A percentile compares a stretch with the other conserved stretches of the same genome.
These are phyloP conservation scores for Nicotiana undulata DNA, from an alignment of 257 asterid genomes.

Conservation along the genomic window DNA sequence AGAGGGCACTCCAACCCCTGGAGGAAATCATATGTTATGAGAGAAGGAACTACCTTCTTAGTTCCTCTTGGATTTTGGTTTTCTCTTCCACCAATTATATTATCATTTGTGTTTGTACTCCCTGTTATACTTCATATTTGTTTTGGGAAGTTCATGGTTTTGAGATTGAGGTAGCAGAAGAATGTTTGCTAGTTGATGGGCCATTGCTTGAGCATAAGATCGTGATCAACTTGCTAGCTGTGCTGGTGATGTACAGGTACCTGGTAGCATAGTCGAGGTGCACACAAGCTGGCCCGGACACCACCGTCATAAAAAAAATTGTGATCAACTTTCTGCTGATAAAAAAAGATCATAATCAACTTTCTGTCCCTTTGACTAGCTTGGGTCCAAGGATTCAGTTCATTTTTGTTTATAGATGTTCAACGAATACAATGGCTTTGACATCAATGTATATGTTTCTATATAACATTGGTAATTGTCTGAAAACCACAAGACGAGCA, in stretches of 20 bases:
- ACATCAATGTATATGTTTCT: background rate
- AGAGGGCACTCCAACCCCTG: background rate
- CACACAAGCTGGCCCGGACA: too few species aligned
- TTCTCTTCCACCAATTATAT: background rate
- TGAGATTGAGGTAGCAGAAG: background rate
- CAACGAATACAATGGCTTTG: background rate
- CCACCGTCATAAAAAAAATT: too few species aligned
- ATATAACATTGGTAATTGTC: background rate
- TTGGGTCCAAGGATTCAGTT: background rate
- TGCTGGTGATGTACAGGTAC: too few species aligned
- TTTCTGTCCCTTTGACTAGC: background rate
- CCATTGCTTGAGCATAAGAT: background rate
- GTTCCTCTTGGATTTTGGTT: background rate
- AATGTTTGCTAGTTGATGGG: background rate
- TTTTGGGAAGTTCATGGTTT: background rate
- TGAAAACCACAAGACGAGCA: background rate
- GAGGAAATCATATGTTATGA: background rate
- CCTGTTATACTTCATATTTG: background rate
- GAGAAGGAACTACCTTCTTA: background rate
- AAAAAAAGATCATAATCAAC: background rate
- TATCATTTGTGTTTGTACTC: background rate
- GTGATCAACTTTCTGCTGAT: background rate
- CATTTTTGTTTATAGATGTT: background rate
- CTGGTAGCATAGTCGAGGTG: too few species aligned
- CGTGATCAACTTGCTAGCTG: background rate